Evolutionary conservation across 305 asterid species (phyloP).

Genomic region (Fraxinus xanthoxyloides): DNA sequence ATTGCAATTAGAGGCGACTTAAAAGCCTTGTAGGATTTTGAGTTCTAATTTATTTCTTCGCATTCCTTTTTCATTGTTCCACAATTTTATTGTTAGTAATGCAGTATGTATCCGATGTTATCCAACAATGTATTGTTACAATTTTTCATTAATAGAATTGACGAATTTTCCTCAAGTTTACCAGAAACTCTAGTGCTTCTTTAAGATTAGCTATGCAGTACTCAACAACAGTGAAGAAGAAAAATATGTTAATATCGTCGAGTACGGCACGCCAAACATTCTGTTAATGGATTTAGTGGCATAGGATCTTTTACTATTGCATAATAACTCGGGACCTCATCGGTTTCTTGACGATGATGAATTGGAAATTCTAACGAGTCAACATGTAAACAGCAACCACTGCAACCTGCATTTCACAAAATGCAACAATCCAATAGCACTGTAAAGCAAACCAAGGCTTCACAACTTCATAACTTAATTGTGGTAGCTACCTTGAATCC

Average conservation of each 20-base stretch:
- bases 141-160: background rate
- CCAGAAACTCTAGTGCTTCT: background rate
- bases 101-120: background rate
- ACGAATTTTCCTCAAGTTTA: background rate
- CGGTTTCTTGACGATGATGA: background rate
- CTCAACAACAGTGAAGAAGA: background rate
- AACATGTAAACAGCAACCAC: conserved; percentile 2
- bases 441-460: background rate
- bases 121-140: background rate
- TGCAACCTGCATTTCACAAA: conserved; percentile 11
- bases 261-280: background rate
- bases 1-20: background rate
- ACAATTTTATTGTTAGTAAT: background rate
- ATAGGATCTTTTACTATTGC: background rate
- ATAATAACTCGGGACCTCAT: background rate
- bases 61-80: background rate
- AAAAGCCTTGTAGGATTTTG: background rate
- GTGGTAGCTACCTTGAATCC: background rate
- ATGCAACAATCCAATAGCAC: background rate
- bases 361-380: background rate
- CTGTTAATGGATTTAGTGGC: background rate
- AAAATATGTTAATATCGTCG: background rate
- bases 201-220: background rate
- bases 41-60: background rate
- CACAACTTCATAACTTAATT: background rate